phyloP scores from a whole-genome alignment of 805 yeast species.

The Spathaspora sp. region DNA sequence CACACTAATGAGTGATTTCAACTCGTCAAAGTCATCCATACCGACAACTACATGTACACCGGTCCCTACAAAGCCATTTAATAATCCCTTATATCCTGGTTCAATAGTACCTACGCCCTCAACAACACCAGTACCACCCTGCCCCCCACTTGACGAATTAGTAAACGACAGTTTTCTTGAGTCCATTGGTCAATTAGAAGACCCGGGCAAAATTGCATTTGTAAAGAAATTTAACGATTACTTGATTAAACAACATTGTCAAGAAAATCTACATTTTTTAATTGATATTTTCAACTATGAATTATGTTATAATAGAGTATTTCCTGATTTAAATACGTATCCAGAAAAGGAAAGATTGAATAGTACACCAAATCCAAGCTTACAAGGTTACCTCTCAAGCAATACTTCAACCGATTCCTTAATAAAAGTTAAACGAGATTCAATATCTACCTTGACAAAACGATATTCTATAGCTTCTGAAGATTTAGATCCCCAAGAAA shows the following conservation, averaged over 20 bases:
- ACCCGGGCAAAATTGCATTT: slow-evolving; percentile 11
- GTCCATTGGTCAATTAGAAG: slow-evolving; percentile 15
- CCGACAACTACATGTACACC: not conserved
- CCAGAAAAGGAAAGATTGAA: slow-evolving; percentile 4
- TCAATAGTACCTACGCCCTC: not conserved
- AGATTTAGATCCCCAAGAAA: slow-evolving; percentile 20
- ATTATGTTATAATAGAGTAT: slow-evolving; percentile 31
- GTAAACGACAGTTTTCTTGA: slow-evolving; percentile 30
- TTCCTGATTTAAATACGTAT: not conserved
- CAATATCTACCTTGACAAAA: slow-evolving; percentile 2
- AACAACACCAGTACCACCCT: not conserved
- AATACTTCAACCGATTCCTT: not conserved
- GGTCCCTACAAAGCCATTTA: not conserved
- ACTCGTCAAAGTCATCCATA: slow-evolving; percentile 1
- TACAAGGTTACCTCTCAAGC: not conserved
- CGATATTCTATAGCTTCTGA: slow-evolving; percentile 12
- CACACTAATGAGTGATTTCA: not conserved
- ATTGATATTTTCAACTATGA: slow-evolving; percentile 46
- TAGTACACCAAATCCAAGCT: slow-evolving; percentile 7
- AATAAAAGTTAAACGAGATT: not conserved
- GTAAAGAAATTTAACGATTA: slow-evolving; percentile 29
- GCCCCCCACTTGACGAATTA: slow-evolving; percentile 19
- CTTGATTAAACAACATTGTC: slow-evolving; percentile 36
- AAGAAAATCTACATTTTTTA: slow-evolving; percentile 43
- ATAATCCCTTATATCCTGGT: not conserved